These are phyloP conservation scores for Suzukiozyma palmioleophila DNA, from an alignment of 1,139 yeast species.

Conservation along the genomic window DNA sequence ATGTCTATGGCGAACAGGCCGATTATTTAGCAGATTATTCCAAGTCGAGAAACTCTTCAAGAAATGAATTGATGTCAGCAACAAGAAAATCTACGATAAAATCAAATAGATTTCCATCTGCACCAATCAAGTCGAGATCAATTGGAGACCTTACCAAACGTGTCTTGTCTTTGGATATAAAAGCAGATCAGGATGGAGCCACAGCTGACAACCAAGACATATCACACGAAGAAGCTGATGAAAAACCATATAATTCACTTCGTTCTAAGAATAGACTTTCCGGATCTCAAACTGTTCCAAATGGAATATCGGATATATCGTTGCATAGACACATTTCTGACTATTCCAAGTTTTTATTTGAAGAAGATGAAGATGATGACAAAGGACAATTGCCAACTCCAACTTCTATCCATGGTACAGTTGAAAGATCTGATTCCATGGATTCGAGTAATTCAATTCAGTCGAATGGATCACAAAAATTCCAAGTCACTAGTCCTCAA, in stretches of 20 bases:
- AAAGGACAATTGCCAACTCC: constrained; percentile 17
- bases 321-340: constrained; percentile 29
- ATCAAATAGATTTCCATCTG: constrained; percentile 36
- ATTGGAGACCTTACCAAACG: constrained; percentile 9
- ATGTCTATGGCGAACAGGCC: constrained; percentile 5
- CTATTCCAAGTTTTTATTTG: constrained; percentile 28
- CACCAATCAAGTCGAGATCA: constrained; percentile 17
- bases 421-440: constrained; percentile 28
- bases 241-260: constrained; percentile 4
- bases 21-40: constrained; percentile 11
- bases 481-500: constrained; percentile 24
- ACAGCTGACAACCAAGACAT: constrained; percentile 6
- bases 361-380: constrained; percentile 18
- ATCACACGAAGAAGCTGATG: constrained; percentile 9
- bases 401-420: constrained; percentile 5
- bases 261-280: not conserved
- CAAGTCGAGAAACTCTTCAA: constrained; percentile 9
- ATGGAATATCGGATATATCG: constrained; percentile 12
- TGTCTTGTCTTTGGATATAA: constrained; percentile 23
- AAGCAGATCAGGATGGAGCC: constrained; percentile 18
- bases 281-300: constrained; percentile 9
- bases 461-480: constrained; percentile 34
- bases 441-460: constrained; percentile 34
- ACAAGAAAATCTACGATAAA: constrained; percentile 32
- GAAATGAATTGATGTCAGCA: constrained; percentile 22